A percentile compares a stretch with the other conserved stretches of the same genome.
phyloP scores from a whole-genome alignment of 768 basidiomycete genomes.

The Xerocomellus amylosporus region DNA sequence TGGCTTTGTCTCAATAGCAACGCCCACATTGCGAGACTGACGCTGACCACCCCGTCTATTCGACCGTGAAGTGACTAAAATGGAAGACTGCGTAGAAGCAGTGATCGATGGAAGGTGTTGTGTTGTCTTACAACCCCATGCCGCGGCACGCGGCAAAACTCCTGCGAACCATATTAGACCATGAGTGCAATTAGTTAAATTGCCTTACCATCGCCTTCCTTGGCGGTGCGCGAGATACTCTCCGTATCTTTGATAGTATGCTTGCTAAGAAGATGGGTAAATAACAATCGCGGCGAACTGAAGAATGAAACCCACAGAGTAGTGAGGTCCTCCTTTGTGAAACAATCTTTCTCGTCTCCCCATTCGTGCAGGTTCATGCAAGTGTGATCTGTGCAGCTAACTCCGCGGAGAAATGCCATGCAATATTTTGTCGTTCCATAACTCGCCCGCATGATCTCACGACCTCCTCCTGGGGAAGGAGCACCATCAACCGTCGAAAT shows the following conservation, averaged over 20 bases:
- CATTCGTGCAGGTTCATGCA: constrained; percentile 97
- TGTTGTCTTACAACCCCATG: constrained; percentile 54
- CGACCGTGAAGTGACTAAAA: constrained; percentile 35
- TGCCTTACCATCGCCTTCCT: constrained; percentile 58
- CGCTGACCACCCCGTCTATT: constrained; percentile 47
- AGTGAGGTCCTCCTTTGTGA: constrained; percentile 93
- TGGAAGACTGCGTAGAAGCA: constrained; percentile 16
- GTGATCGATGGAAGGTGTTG: constrained; percentile 16
- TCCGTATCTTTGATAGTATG: constrained; percentile 92
- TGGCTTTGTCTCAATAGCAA: constrained; percentile 36
- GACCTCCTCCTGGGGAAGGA: constrained; percentile 83
- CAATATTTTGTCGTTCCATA: constrained; percentile 98
- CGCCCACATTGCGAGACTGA: constrained; percentile 41
- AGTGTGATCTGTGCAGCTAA: constrained; percentile 78
- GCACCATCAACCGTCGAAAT: constrained; percentile 93
- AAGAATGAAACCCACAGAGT: constrained; percentile 62
- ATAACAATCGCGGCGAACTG: not conserved
- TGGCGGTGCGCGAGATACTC: constrained; percentile 52
- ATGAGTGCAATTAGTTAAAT: not conserved
- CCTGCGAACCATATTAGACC: constrained; percentile 18
- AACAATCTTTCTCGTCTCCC: constrained; percentile 98
- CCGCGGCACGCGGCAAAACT: constrained; percentile 66
- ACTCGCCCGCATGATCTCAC: constrained; percentile 88
- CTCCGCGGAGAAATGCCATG: constrained; percentile 88
- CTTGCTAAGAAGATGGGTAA: constrained; percentile 51